Evolutionary conservation across 371 early-diverging fungal species (phyloP).

Genomic region (Mucor indicus): DNA sequence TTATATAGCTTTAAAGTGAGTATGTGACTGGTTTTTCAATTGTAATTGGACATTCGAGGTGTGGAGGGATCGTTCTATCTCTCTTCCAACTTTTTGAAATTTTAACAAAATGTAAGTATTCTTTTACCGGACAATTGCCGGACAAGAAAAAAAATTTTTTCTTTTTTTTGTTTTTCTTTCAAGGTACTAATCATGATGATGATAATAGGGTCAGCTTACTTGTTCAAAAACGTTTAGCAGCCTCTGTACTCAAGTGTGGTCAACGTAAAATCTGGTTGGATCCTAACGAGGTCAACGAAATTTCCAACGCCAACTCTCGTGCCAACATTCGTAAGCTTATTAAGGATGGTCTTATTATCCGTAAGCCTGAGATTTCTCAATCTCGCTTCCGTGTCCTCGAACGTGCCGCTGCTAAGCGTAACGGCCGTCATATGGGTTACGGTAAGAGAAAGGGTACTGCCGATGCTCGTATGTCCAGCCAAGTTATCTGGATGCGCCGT

Average conservation of each 20-base stretch:
- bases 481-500: slow-evolving; percentile 99
- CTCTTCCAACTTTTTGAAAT: background rate
- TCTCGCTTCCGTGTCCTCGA: slow-evolving; percentile 97
- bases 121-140: background rate
- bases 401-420: slow-evolving; percentile 92
- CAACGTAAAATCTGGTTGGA: slow-evolving; percentile 99
- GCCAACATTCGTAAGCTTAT: slow-evolving; percentile 96
- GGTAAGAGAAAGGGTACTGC: slow-evolving; percentile 99
- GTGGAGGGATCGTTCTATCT: background rate
- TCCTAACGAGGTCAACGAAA: slow-evolving; percentile 95
- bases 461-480: slow-evolving; percentile 98
- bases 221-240: slow-evolving; percentile 95
- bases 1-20: too few species aligned
- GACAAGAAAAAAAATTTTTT: background rate
- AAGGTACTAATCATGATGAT: background rate
- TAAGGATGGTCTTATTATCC: slow-evolving; percentile 97
- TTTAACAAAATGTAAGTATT: background rate
- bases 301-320: slow-evolving; percentile 97
- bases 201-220: slow-evolving; percentile 70
- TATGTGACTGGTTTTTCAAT: too few species aligned
- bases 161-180: background rate
- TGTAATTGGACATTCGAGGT: background rate
- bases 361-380: slow-evolving; percentile 91
- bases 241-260: slow-evolving; percentile 98
- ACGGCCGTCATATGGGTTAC: slow-evolving; percentile 98